Base-by-base conservation (phyloP, 2,329 filamentous ascomycete genomes). In the Cladosporium halotolerans region DNA sequence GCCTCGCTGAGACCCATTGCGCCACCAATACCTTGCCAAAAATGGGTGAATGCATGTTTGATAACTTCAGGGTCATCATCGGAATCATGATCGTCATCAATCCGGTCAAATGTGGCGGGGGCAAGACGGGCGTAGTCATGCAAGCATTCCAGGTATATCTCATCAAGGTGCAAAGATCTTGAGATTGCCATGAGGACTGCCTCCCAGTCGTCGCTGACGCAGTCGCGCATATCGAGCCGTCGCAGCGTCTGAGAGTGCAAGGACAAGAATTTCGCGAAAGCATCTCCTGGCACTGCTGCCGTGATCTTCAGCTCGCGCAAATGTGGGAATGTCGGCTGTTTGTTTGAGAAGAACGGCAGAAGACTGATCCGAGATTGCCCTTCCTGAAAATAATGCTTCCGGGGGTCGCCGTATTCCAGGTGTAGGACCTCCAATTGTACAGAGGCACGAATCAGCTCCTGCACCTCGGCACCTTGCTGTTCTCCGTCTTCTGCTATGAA, bases 61-160 rank as follows among this genome's bases (percentile, higher is more conserved):
- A 39, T 9, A 14, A 14, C n/a, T 11, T 39, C 36, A 8, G 8
- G 8, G 3, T 9, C 36, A 8, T 39, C 36, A 6, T 38, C 36
- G 8, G 13, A 11, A 6, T n/a, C 8, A 6, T 38, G 11, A 10
- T n/a, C 8, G n/a, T 36, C 34, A 11, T 4, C 34, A 4, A 8
- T n/a, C 34, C 6, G 34, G 34, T 36, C 38, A 28, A 34, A 18
- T 5, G 44, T 33, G 11, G 44, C 48, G n/a, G 8, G 18, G 48
- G 23, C 43, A 33, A 11, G 9, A 4, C 42, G 4, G 9, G 11
- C 51, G 16, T 57, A 43, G 9, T 62, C 60, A 52, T 57, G 58
- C 16, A 64, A 40, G 13, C 55, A 58, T 36, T 62, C 60, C n/a
- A 61, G 34, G 44, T 63, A 60, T 1, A 63, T 54, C 18, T 55